phyloP scores from a whole-genome alignment of 139 green algal species.

The Zygnema circumcarinatum region DNA sequence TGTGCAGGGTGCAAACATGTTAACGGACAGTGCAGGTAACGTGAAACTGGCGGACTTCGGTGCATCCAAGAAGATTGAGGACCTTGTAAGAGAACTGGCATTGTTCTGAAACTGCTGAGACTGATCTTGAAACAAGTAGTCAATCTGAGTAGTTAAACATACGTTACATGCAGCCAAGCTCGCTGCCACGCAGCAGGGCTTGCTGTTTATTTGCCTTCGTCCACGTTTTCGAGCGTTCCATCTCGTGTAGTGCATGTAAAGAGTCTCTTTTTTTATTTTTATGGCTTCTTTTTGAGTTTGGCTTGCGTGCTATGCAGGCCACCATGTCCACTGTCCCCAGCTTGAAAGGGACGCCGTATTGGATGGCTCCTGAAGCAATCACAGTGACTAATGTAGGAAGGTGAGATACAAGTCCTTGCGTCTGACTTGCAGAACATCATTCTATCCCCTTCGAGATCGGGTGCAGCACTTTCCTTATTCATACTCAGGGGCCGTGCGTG shows the following conservation, averaged over 20 bases:
- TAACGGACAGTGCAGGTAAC: constrained; percentile 85
- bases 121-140: too few relatives aligned
- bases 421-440: too few relatives aligned
- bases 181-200: not conserved
- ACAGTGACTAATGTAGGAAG: constrained; percentile 67
- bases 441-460: too few relatives aligned
- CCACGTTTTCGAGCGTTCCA: too few relatives aligned
- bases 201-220: too few relatives aligned
- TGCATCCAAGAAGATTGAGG: constrained; percentile 88
- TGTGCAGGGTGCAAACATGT: constrained; percentile 88
- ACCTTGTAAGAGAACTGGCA: constrained; percentile 77
- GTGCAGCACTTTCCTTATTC: too few relatives aligned
- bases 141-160: too few relatives aligned
- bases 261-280: not conserved
- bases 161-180: too few relatives aligned
- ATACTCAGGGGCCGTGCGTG: too few relatives aligned
- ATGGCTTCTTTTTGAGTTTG: too few relatives aligned
- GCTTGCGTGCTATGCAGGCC: not conserved
- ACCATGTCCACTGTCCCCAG: not conserved
- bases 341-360: constrained; percentile 93
- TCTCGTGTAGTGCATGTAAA: too few relatives aligned
- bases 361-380: constrained; percentile 99
- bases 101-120: constrained; percentile 13
- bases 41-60: constrained; percentile 98
- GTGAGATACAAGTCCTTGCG: too few relatives aligned